A percentile compares a stretch with the other conserved stretches of the same genome.
phyloP scores from a whole-genome alignment of 2,329 filamentous ascomycete species.

The Endoconidiophora laricicola region DNA sequence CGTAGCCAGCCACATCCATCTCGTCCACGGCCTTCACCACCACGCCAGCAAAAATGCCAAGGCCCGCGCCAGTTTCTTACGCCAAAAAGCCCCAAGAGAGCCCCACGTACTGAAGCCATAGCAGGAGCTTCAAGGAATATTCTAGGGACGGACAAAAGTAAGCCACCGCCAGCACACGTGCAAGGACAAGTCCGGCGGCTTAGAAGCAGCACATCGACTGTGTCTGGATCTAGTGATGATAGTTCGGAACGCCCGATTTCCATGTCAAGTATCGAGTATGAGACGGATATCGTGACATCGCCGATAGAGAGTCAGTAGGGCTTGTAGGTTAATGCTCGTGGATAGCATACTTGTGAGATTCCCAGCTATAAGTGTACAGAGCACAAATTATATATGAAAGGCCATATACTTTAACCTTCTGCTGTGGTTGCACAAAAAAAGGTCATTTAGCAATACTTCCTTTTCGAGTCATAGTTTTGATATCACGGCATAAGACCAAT shows the following conservation, averaged over 20 bases:
- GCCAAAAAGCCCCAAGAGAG: background rate
- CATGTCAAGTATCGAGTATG: conserved; percentile 7
- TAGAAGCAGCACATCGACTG: background rate
- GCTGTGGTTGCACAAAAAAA: too few species aligned
- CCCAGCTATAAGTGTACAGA: background rate
- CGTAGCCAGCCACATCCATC: background rate
- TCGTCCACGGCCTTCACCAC: background rate
- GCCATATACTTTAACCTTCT: too few species aligned
- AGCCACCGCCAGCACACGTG: conserved; percentile 3
- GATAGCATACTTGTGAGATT: background rate
- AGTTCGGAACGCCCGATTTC: conserved; percentile 1
- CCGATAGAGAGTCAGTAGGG: background rate
- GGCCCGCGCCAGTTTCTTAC: conserved; percentile 3
- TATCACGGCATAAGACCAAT: too few species aligned
- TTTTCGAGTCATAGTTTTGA: too few species aligned
- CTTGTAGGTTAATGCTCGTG: background rate
- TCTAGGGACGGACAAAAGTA: background rate
- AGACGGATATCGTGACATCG: background rate
- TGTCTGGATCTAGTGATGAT: background rate
- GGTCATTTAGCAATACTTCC: too few species aligned
- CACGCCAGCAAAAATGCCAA: background rate
- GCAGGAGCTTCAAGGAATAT: background rate
- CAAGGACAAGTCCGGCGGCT: conserved; percentile 1
- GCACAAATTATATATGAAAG: too few species aligned
- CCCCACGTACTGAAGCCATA: background rate